These are phyloP conservation scores for Rhododendron henanense DNA, from an alignment of 148 eudicot species.

Conservation along the genomic window DNA sequence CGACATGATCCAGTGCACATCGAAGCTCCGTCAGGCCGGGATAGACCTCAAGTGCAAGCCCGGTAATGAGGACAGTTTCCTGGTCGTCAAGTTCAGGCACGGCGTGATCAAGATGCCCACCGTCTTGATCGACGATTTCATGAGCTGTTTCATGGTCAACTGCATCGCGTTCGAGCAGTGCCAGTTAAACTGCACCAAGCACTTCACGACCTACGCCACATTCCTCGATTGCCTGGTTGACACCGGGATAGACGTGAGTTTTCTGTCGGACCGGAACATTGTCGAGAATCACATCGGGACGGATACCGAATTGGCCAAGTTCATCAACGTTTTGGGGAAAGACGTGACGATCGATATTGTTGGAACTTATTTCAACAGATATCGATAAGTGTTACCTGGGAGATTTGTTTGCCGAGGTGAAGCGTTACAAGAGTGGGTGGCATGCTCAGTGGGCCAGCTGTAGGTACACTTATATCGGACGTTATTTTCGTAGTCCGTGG, in stretches of 20 bases:
- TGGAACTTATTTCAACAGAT: no score
- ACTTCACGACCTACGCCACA: conserved; percentile 68
- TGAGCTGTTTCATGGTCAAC: conserved; percentile 57
- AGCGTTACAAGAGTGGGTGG: conserved; percentile 47
- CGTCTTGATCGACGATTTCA: conserved; percentile 59
- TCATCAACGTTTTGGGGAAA: conserved; percentile 65
- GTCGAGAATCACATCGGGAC: conserved; percentile 71
- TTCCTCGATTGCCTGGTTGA: conserved; percentile 49
- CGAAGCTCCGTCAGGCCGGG: conserved; percentile 69
- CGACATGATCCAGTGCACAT: conserved; percentile 49
- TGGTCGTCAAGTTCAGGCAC: conserved; percentile 43
- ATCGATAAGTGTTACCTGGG: conserved; percentile 47
- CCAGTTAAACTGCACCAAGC: conserved; percentile 37
- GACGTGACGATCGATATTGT: conserved; percentile 64
- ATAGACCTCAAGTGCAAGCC: conserved; percentile 35
- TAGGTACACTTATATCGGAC: conserved; percentile 25
- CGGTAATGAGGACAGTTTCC: conserved; percentile 40
- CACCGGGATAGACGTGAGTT: conserved; percentile 37
- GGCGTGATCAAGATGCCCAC: conserved; percentile 80
- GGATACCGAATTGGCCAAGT: conserved; percentile 51
- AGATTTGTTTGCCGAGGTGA: conserved; percentile 53
- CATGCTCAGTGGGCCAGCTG: conserved; percentile 49
- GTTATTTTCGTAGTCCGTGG: conserved; percentile 21
- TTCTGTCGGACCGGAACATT: conserved; percentile 37
- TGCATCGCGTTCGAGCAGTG: conserved; percentile 76